Base-by-base conservation (phyloP, 2,329 filamentous ascomycete species). In the Annulohypoxylon truncatum region DNA sequence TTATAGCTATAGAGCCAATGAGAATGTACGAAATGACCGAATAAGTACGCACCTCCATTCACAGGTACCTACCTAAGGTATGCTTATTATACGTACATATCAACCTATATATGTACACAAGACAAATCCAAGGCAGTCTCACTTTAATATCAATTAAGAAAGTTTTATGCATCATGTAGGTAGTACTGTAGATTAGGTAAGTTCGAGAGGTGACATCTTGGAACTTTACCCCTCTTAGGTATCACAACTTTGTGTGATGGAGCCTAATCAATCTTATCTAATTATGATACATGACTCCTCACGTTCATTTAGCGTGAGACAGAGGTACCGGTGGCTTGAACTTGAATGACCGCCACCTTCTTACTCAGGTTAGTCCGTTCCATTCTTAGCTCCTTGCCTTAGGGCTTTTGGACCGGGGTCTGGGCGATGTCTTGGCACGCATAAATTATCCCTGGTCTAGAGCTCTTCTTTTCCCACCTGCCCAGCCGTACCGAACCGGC, bases 321-420 rank as follows among this genome's bases (percentile, higher is more conserved):
- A 24, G n/a, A 59, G 26, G 65, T 68, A 68, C 54, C 51, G 13
- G n/a, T 35, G 10, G 46, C 44, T 51, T 54, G 31, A 57, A 31
- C 52, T 29, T 57, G 52, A 50, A 59, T 54, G 38, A 40, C 61
- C 52, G 59, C 56, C 48, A 64, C 67, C 67, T 69, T 59, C 67
- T 54, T 56, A 44, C 0, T 62, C 24, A 12, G 35, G 67, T 60
- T 69, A 69, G 64, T 61, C 15, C 2, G 5, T 60, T 55, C 64
- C 55, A 58, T 63, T 66, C 56, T 55, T 67, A 69, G 67, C 64
- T 64, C 53, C 64, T 64, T 69, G 57, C 67, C 64, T 69, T 67
- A 67, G 67, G 67, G 56, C 54, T 64, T 60, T 69, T 44, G n/a
- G 56, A 62, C 47, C 60, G 44, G 33, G 54, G 38, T 38, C 60